Evolutionary conservation across 805 yeast species (phyloP), one percentile per base, ranked within the genome.

Genomic region (Yarrowia keelungensis): DNA sequence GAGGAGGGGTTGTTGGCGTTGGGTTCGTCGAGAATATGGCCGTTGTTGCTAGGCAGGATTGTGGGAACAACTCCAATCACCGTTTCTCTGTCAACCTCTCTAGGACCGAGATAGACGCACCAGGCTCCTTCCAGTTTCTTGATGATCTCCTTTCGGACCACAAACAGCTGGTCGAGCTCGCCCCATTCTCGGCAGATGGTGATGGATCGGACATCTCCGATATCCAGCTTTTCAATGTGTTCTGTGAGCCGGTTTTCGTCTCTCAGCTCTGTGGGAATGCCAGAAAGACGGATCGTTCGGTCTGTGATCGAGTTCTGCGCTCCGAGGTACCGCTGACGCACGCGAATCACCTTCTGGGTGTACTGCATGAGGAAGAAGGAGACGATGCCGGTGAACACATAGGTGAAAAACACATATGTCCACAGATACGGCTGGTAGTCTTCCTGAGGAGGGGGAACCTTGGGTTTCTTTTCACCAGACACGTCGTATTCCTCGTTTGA

Each of bases 181-280:
- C 84, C 85, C 98, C 98, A 95, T 76, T 94, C 95, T 70, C 92
- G 82, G 72, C 97, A 95, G 1, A 95, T 86, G 2, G 89, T 88
- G 9, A 93, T 84, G 0, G 89, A 84, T 35, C 88, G 84, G 1
- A 94, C 97, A 69, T 85, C 87, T 1, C 97, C 97, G 43, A 93
- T 88, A 38, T 89, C 88, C 45, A 94, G 80, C 10, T 85, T 83
- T 73, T 92, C 95, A 35, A 94, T 87, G 74, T 91, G 95, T 45
- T 86, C 83, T 69, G 85, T 87, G 72, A 94, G 79, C 14, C 85
- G 86, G n/a, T 83, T 82, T 72, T 87, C 92, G 69, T 86, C 88
- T 65, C 98, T 82, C 50, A 93, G 79, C 56, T 88, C 87, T 0
- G 90, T 88, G 0, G 98, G 98, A 5, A 94, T 91, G 0, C 98